Evolutionary conservation across 352 stramenopile genomes (phyloP).

Genomic region (Globisporangium nodosum): DNA sequence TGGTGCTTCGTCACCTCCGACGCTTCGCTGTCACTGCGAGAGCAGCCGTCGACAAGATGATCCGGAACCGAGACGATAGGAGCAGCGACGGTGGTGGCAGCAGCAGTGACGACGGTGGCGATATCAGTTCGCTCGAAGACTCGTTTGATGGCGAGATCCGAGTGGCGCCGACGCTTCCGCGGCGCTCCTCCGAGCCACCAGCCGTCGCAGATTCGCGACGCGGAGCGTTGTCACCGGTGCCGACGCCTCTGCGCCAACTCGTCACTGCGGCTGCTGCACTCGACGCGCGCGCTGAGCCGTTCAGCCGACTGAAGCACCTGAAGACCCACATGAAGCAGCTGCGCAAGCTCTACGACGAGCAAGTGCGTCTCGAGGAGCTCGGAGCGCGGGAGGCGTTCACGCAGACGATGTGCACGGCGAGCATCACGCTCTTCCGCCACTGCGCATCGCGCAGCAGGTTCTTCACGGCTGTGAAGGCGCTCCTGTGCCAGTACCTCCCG

Average conservation of each 20-base stretch:
- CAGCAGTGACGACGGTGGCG: neutral
- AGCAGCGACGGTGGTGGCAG: neutral
- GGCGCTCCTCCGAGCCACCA: neutral
- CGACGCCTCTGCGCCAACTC: neutral
- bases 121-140: slow-evolving; percentile 11
- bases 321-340: slow-evolving; percentile 50
- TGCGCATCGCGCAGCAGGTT: slow-evolving; percentile 25
- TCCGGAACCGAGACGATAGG: neutral
- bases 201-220: neutral
- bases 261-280: neutral
- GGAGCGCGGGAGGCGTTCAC: slow-evolving; percentile 24
- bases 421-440: slow-evolving; percentile 41
- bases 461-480: slow-evolving; percentile 35
- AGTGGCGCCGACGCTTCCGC: slow-evolving; percentile 1
- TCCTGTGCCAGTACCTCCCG: slow-evolving; percentile 34
- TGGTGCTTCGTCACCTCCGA: too few species aligned
- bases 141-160: slow-evolving; percentile 3
- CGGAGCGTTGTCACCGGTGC: neutral
- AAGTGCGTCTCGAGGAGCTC: slow-evolving; percentile 43
- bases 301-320: slow-evolving; percentile 32
- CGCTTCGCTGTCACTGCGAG: neutral
- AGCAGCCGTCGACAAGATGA: neutral
- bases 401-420: slow-evolving; percentile 37
- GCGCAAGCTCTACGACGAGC: slow-evolving; percentile 35
- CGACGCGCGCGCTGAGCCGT: neutral